Evolutionary conservation across 345 rosid genomes (phyloP), one percentile per base, ranked within the genome.

Genomic region (Lumnitzera racemosa): DNA sequence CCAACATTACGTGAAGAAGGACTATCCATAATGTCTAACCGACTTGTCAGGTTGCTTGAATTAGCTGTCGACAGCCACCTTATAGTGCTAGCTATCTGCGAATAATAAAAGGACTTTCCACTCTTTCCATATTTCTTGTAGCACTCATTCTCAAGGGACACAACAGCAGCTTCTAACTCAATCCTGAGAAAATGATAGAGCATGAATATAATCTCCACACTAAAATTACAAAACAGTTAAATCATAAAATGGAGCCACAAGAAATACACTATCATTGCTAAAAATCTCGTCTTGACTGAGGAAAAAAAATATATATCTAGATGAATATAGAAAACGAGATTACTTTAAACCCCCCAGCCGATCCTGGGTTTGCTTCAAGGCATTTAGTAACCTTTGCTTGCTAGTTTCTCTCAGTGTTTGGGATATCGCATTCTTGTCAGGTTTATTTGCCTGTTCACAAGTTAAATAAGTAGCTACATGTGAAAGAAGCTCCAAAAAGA

Each of bases 31-130:
- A 59, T 52, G 53, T 76, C 62, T 13, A 84, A 65, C 41, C 80
- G 74, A 46, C 59, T 65, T 62, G 55, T 57, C 59, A 87, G 62
- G 49, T 73, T 82, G 6, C 71, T 56, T 29, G 78, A 71, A 74
- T 61, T 77, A 69, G 88, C 24, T 1, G 78, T 71, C 25, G 87
- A 79, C 51, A 94, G 72, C 96, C 97, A 88, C 75, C 99, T 81
- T 14, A 80, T 76, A 2, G 88, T 86, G 60, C 91, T 86, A 3
- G 89, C 96, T 57, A 88, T 82, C 75, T 86, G 95, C 12, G 96
- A 94, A 71, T 74, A 80, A 71, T 87, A 90, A 70, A 90, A 86
- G 0, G 97, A 80, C 68, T 84, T 88, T 67, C 97, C 91, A 15
- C 80, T 88, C 85, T 82, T 88, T 64, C 96, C 87, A 48, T 90